Percentiles rank a stretch among this genome's conserved stretches.
Conservation (phyloP, 768 basidiomycete species). For the Tephrocybe sp. region DNA sequence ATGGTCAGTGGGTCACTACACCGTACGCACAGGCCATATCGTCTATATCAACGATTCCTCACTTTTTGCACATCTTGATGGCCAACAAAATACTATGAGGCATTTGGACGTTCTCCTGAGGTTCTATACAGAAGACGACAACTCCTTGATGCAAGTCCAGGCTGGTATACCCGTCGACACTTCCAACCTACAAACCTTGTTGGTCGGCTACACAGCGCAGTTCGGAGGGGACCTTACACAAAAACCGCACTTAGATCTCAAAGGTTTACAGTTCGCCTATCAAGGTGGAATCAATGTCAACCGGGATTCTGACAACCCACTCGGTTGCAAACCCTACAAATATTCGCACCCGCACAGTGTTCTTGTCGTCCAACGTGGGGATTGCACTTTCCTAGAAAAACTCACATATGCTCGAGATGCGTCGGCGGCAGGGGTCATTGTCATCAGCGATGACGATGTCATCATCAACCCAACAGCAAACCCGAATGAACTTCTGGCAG, state of each 20-base stretch:
- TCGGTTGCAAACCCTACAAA: conserved; percentile 60
- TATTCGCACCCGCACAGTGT: conserved; percentile 46
- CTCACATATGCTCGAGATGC: conserved; percentile 63
- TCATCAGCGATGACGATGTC: conserved; percentile 62
- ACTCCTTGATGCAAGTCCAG: conserved; percentile 43
- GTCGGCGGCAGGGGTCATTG: conserved; percentile 75
- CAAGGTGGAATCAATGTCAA: conserved; percentile 54
- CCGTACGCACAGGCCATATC: conserved; percentile 73
- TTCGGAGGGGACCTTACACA: conserved; percentile 67
- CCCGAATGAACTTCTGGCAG: conserved; percentile 49
- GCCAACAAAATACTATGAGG: conserved; percentile 22
- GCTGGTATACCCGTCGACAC: conserved; percentile 32
- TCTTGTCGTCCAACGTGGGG: conserved; percentile 70
- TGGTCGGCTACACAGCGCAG: conserved; percentile 60
- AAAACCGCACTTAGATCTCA: conserved; percentile 18
- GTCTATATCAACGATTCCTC: conserved; percentile 78
- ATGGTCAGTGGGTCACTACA: conserved; percentile 71
- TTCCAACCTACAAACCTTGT: conserved; percentile 41
- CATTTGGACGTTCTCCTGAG: conserved; percentile 54
- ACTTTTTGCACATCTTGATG: conserved; percentile 32
- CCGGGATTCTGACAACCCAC: conserved; percentile 47
- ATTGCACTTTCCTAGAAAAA: conserved; percentile 89
- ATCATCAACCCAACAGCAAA: conserved; percentile 67
- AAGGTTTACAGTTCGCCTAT: conserved; percentile 43
- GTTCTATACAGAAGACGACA: conserved; percentile 51